Base-by-base conservation (phyloP, 768 basidiomycete genomes). In the Clitopilus passeckerianus region DNA sequence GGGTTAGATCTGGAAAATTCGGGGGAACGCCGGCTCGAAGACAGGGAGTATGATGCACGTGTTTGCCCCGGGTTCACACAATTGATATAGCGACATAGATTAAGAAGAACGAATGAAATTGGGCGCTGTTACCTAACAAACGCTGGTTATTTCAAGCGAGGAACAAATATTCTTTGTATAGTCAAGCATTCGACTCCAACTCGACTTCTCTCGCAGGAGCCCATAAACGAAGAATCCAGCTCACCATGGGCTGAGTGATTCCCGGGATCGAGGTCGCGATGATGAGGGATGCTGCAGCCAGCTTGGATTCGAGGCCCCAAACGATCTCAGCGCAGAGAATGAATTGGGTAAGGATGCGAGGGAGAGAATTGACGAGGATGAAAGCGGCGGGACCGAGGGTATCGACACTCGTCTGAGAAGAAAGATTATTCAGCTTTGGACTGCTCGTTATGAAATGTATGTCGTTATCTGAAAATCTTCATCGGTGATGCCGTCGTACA, bases 1-100 rank as follows among this genome's bases (percentile, higher is more conserved):
- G 89, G 89, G 0, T 70, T 92, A 23, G 82, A 90, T 68, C 91
- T 88, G 89, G 86, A 61, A 34, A 33, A 16, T 14, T 18, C n/a
- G 5, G 46, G 56, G 22, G 55, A 18, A n/a, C 6, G 20, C 3
- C 4, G 18, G 20, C 16, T 3, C 20, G 18, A 18, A 2, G 10
- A 18, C 10, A 18, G 12, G 12, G 7, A 4, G 27, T 30, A 30
- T n/a, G 27, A 7, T 7, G 7, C 27, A 30, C 27, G 4, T 30
- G 4, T n/a, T n/a, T n/a, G n/a, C n/a, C n/a, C n/a, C n/a, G n/a
- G n/a, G n/a, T n/a, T n/a, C n/a, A n/a, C n/a, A n/a, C n/a, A n/a
- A n/a, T n/a, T n/a, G n/a, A n/a, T n/a, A n/a, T n/a, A n/a, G n/a
- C n/a, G n/a, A n/a, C n/a, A n/a, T n/a, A n/a, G n/a, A n/a, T n/a